Percentiles rank a stretch among this genome's conserved stretches.
Evolutionary conservation across 208 protist species (phyloP).

Genomic region (Trypanosoma avium): DNA sequence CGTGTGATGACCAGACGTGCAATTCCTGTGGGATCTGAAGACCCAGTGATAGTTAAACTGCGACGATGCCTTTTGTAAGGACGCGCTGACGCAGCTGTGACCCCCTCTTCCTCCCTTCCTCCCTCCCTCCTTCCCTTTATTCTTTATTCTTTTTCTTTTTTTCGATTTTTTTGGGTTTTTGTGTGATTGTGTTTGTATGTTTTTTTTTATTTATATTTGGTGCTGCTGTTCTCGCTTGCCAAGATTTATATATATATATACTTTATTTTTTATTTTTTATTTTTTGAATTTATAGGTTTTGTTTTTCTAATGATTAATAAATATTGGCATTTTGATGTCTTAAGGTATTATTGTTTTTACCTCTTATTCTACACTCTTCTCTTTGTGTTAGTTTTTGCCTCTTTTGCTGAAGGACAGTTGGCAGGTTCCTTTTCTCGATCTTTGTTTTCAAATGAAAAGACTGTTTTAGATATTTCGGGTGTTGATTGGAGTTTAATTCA

Average conservation of each 20-base stretch:
- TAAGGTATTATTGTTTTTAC: no score
- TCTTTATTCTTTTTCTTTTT: constrained; percentile 10
- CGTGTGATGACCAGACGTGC: constrained; percentile 37
- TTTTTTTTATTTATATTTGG: constrained; percentile 2
- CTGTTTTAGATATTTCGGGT: constrained; percentile 27
- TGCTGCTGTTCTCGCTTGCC: neutral
- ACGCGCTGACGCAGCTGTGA: no score
- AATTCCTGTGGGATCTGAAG: constrained; percentile 86
- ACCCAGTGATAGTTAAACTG: constrained; percentile 45
- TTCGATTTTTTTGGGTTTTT: neutral
- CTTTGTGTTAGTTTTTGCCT: neutral
- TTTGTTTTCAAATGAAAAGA: constrained; percentile 19
- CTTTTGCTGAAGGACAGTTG: no score
- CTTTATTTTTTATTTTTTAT: constrained; percentile 10
- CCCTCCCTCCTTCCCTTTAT: constrained; percentile 14
- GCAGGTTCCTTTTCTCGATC: no score
- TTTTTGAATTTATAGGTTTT: no score
- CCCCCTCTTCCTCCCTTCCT: no score
- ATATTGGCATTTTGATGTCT: no score
- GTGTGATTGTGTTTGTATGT: constrained; percentile 15
- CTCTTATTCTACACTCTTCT: no score
- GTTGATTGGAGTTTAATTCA: constrained; percentile 7
- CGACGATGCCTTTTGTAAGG: constrained; percentile 37
- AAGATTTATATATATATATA: no score
- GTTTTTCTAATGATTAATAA: no score